These are phyloP conservation scores for Tieghemostelium lacteum DNA, from an alignment of 78 protist genomes.

Conservation along the genomic window DNA sequence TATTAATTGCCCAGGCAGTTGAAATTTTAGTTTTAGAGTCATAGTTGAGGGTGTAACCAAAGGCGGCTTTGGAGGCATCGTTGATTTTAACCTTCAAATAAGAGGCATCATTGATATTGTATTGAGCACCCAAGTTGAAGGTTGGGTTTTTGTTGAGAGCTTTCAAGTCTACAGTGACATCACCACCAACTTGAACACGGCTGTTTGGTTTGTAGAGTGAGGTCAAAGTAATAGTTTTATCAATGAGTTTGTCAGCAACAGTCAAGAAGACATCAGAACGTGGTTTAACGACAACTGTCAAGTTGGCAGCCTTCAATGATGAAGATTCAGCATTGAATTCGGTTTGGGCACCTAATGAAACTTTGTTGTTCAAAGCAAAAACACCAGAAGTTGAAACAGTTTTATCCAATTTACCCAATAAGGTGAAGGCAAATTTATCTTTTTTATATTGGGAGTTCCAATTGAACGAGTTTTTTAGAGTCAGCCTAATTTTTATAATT, in stretches of 20 bases:
- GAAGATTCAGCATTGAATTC: not conserved
- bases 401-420: constrained; percentile 11
- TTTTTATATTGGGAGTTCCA: constrained; percentile 68
- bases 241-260: not conserved
- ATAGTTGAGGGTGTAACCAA: constrained; percentile 21
- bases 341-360: constrained; percentile 39
- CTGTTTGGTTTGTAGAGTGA: constrained; percentile 20
- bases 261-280: not conserved
- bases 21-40: constrained; percentile 1
- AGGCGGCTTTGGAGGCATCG: not conserved
- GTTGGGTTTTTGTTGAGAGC: constrained; percentile 30
- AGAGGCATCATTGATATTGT: constrained; percentile 2
- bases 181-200: constrained; percentile 26
- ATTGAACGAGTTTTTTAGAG: constrained; percentile 1
- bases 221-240: not conserved
- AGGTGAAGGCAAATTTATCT: constrained; percentile 53
- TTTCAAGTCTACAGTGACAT: constrained; percentile 36
- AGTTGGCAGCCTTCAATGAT: constrained; percentile 15
- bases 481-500: constrained; percentile 30
- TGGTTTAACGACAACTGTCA: constrained; percentile 26
- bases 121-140: constrained; percentile 43
- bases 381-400: not conserved
- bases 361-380: not conserved
- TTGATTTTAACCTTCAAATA: constrained; percentile 34
- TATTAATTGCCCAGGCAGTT: constrained; percentile 11